These are phyloP conservation scores for Solanum habrochaites DNA, from an alignment of 257 asterid genomes.

Conservation along the genomic window DNA sequence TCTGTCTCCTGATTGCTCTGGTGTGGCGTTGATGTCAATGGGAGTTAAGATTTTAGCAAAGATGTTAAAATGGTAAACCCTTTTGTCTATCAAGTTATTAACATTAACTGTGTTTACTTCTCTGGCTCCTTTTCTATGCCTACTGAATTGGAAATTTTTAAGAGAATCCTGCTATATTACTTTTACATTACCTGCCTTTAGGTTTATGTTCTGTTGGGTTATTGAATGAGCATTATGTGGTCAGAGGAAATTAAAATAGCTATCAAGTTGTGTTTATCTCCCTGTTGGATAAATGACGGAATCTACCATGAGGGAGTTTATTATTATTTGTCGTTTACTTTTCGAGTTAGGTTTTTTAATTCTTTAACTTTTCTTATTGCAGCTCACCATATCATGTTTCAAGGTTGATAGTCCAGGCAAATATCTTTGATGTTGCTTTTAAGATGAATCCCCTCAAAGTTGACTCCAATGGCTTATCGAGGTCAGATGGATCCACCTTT, in stretches of 20 bases:
- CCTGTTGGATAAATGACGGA: background rate
- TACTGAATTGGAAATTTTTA: background rate
- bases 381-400: slow-evolving; percentile 75
- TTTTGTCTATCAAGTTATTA: background rate
- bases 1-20: slow-evolving; percentile 45
- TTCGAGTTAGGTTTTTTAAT: slow-evolving; percentile 1
- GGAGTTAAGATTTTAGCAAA: slow-evolving; percentile 67
- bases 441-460: slow-evolving; percentile 38
- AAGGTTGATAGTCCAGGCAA: slow-evolving; percentile 37
- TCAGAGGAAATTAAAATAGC: background rate
- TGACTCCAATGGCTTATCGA: slow-evolving; percentile 42
- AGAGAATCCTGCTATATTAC: background rate
- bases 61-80: slow-evolving; percentile 73
- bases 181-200: background rate
- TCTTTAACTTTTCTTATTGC: slow-evolving; percentile 20
- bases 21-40: slow-evolving; percentile 62
- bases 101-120: background rate
- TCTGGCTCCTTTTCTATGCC: background rate
- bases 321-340: background rate
- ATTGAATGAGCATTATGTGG: background rate
- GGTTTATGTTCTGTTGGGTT: background rate
- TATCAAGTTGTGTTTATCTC: background rate
- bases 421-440: slow-evolving; percentile 71
- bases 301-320: background rate
- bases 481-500: slow-evolving; percentile 32